Evolutionary conservation across 768 basidiomycete species (phyloP).

Genomic region (Boletus insuetus): DNA sequence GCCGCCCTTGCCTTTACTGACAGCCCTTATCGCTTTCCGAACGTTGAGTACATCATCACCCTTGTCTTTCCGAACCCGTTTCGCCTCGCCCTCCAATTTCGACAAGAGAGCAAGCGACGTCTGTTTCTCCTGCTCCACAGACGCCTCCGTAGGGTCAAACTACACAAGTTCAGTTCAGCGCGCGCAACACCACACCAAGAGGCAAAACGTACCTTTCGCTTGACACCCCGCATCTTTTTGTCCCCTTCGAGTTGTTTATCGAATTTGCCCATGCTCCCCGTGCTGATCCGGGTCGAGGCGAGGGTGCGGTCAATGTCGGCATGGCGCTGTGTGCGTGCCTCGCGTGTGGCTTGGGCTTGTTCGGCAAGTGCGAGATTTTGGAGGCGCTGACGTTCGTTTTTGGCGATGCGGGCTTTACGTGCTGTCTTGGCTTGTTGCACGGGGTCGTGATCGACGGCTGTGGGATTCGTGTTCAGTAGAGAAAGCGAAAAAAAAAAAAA

Average conservation of each 20-base stretch:
- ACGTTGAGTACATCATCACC: slow-evolving; percentile 68
- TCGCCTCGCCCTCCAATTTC: slow-evolving; percentile 70
- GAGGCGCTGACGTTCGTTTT: slow-evolving; percentile 76
- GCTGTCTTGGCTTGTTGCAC: slow-evolving; percentile 69
- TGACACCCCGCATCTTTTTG: slow-evolving; percentile 81
- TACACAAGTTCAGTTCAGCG: slow-evolving; percentile 27
- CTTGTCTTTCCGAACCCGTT: slow-evolving; percentile 47
- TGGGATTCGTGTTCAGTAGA: not conserved
- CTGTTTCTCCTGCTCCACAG: slow-evolving; percentile 65
- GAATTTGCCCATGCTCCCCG: slow-evolving; percentile 94
- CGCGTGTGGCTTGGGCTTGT: slow-evolving; percentile 23
- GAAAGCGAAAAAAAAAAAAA: not conserved
- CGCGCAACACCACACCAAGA: no score
- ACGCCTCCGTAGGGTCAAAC: slow-evolving; percentile 82
- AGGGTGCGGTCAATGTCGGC: slow-evolving; percentile 72
- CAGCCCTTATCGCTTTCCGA: slow-evolving; percentile 81
- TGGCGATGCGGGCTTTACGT: slow-evolving; percentile 76
- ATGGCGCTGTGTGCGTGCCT: slow-evolving; percentile 55
- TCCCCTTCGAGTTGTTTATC: slow-evolving; percentile 91
- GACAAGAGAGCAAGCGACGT: slow-evolving; percentile 72
- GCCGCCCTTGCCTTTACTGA: slow-evolving; percentile 67
- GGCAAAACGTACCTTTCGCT: slow-evolving; percentile 72
- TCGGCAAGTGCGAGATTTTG: slow-evolving; percentile 67
- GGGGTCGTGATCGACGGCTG: slow-evolving; percentile 71
- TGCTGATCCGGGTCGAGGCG: slow-evolving; percentile 74